Percentiles rank a stretch among this genome's conserved stretches.
These are phyloP conservation scores for Achaetomiella virescens DNA, from an alignment of 495 filamentous ascomycete genomes.

Conservation along the genomic window DNA sequence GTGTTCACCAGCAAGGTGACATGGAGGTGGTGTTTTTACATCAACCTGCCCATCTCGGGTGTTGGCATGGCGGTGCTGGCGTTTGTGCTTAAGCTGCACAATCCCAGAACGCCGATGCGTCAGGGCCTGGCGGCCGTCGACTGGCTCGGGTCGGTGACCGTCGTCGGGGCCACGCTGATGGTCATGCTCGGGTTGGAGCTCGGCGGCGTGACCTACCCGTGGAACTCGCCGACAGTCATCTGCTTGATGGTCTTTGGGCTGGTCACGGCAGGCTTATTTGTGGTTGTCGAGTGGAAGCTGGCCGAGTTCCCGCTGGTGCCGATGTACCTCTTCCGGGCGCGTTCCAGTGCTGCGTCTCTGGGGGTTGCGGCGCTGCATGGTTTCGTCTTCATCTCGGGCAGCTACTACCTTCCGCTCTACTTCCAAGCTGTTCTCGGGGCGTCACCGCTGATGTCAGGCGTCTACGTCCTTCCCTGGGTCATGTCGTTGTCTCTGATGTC, in stretches of 20 bases:
- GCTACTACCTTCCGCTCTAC: conserved; percentile 75
- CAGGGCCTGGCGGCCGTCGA: conserved; percentile 71
- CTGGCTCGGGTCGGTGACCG: conserved; percentile 62
- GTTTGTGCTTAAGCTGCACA: conserved; percentile 69
- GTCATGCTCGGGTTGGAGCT: conserved; percentile 74
- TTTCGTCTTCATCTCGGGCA: conserved; percentile 65
- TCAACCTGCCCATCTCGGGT: conserved; percentile 74
- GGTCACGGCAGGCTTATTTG: conserved; percentile 54
- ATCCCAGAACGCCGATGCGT: conserved; percentile 62
- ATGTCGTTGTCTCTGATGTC: conserved; percentile 62
- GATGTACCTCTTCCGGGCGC: conserved; percentile 55
- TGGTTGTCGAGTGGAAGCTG: conserved; percentile 62
- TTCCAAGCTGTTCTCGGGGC: conserved; percentile 71
- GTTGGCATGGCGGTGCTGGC: conserved; percentile 59
- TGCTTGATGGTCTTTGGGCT: conserved; percentile 74
- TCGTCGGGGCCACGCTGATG: conserved; percentile 75
- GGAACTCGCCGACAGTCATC: conserved; percentile 67
- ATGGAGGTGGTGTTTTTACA: conserved; percentile 68
- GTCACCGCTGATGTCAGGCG: conserved; percentile 66
- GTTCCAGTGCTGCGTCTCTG: conserved; percentile 54
- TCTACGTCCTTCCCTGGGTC: conserved; percentile 72
- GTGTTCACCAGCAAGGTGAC: conserved; percentile 51
- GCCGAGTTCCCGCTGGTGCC: conserved; percentile 77
- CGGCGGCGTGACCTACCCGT: conserved; percentile 69
- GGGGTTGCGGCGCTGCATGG: conserved; percentile 58